A percentile compares a stretch with the other conserved stretches of the same genome.
These are phyloP conservation scores for Helicocarpus griseus DNA, from an alignment of 2,329 filamentous ascomycete species.

Conservation along the genomic window DNA sequence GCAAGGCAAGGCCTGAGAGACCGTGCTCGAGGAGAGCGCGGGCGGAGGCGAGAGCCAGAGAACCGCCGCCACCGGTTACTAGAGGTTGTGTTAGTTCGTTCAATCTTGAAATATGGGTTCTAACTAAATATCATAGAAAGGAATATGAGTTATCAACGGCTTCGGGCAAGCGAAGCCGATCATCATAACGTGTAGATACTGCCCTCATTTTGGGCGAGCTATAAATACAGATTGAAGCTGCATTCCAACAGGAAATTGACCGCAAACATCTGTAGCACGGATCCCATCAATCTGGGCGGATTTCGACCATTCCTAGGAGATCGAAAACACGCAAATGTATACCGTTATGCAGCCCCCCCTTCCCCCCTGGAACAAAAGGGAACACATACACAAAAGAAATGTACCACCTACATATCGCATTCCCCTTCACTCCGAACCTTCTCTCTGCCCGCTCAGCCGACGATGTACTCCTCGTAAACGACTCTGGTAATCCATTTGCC, in stretches of 20 bases:
- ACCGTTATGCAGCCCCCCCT: too few species aligned
- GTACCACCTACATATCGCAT: conserved; percentile 20
- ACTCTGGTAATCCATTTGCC: conserved; percentile 20
- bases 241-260: too few species aligned
- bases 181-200: too few species aligned
- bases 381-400: conserved; percentile 5
- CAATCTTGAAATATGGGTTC: too few species aligned
- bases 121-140: too few species aligned
- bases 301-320: too few species aligned
- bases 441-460: conserved; percentile 19
- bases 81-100: background rate
- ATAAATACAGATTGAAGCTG: too few species aligned
- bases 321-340: too few species aligned
- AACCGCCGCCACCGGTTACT: conserved; percentile 60
- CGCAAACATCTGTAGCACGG: background rate
- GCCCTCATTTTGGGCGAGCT: too few species aligned
- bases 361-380: too few species aligned
- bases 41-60: conserved; percentile 49
- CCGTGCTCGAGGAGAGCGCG: conserved; percentile 61
- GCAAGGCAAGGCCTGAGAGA: conserved; percentile 47
- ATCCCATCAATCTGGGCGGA: background rate
- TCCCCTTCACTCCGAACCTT: conserved; percentile 22
- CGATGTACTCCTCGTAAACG: conserved; percentile 13
- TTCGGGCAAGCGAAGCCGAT: too few species aligned
- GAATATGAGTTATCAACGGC: conserved; percentile 1